These are phyloP conservation scores for Fusarium acutatum DNA, from an alignment of 2,329 filamentous ascomycete species.

Conservation along the genomic window DNA sequence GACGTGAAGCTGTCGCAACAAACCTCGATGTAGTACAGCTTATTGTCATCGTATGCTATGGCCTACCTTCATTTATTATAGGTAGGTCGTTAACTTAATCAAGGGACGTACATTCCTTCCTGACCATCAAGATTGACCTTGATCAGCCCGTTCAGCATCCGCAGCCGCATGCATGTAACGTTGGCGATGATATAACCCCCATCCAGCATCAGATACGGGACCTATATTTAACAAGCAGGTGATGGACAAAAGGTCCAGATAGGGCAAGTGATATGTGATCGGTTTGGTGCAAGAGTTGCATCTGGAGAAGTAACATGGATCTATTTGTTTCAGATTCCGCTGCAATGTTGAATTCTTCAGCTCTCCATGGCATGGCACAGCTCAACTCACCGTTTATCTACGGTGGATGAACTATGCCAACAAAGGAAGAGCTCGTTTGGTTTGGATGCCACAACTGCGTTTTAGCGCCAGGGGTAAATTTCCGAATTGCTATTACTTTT, in stretches of 20 bases:
- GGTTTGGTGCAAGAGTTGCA: background rate
- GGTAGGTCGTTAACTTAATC: background rate
- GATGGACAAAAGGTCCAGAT: background rate
- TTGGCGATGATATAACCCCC: background rate
- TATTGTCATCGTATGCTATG: background rate
- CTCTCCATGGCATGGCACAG: background rate
- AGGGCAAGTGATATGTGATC: background rate
- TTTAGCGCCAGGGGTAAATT: conserved; percentile 25
- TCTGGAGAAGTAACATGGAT: background rate
- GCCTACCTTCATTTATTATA: background rate
- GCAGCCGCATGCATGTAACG: background rate
- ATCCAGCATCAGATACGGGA: too few species aligned
- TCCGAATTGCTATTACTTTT: conserved; percentile 9
- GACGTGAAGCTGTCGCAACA: background rate
- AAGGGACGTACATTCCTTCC: background rate
- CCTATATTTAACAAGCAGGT: background rate
- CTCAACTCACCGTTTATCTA: conserved; percentile 4
- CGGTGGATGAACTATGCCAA: conserved; percentile 16
- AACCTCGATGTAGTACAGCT: background rate
- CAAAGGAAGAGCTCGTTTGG: conserved; percentile 23
- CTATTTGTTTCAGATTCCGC: conserved; percentile 11
- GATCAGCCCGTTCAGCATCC: background rate
- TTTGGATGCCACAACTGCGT: conserved; percentile 25
- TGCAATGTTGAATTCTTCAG: background rate
- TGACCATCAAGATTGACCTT: background rate